phyloP scores from a whole-genome alignment of 2,329 filamentous ascomycete genomes.

The Phaeosphaeriaceae sp. region DNA sequence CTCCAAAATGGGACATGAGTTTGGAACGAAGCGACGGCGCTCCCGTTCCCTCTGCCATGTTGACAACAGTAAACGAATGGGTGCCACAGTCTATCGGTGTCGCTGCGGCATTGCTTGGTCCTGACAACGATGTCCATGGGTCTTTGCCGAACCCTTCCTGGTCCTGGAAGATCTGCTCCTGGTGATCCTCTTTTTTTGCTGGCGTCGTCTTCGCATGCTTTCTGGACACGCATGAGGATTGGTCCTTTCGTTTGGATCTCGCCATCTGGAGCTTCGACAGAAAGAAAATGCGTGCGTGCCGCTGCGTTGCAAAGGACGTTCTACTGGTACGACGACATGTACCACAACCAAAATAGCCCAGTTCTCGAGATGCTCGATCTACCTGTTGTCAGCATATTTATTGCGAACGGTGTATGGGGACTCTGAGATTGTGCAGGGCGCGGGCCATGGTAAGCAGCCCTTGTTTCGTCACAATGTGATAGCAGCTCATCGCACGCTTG shows the following conservation, averaged over 20 bases:
- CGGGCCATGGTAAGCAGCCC: neutral
- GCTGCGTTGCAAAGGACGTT: neutral
- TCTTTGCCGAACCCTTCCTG: slow-evolving; percentile 1
- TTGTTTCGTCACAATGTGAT: neutral
- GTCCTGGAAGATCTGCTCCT: neutral
- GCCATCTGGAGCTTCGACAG: slow-evolving; percentile 14
- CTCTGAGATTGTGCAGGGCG: neutral
- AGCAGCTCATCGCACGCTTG: neutral
- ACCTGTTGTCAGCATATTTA: neutral
- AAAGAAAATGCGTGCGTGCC: neutral
- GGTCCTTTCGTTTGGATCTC: slow-evolving; percentile 6
- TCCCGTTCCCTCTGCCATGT: neutral
- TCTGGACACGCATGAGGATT: neutral
- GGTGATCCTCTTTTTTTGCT: neutral
- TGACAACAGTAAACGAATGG: neutral
- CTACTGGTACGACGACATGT: neutral
- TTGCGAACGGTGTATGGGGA: neutral
- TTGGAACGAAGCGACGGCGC: neutral
- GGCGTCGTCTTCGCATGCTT: slow-evolving; percentile 1
- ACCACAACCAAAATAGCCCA: neutral
- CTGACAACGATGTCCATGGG: slow-evolving; percentile 1
- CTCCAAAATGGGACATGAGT: neutral
- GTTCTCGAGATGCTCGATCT: neutral
- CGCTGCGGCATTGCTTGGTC: neutral
- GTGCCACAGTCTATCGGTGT: too few species aligned